phyloP scores from a whole-genome alignment of 352 stramenopile species.

The Phytophthora multivora region DNA sequence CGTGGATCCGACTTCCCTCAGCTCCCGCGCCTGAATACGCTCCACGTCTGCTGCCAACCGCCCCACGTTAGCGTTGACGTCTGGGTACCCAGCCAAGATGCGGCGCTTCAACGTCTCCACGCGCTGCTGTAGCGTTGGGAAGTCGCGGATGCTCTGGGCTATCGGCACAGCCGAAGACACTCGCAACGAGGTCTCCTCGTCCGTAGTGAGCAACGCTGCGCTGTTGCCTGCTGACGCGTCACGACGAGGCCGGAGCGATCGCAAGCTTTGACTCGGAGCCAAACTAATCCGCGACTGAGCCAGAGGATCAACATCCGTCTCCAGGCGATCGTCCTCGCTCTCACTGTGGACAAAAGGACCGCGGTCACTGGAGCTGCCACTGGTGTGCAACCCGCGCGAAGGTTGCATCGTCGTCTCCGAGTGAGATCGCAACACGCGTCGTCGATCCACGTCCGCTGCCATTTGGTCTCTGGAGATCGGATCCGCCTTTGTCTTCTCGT shows the following conservation, averaged over 20 bases:
- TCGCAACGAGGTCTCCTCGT: constrained; percentile 1
- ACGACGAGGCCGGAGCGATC: constrained; percentile 8
- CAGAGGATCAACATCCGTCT: constrained; percentile 3
- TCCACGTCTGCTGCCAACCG: constrained; percentile 48
- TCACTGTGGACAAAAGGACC: background rate
- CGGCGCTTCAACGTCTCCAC: constrained; percentile 60
- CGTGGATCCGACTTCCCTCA: constrained; percentile 44
- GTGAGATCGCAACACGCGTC: constrained; percentile 42
- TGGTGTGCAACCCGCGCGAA: background rate
- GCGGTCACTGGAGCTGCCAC: background rate
- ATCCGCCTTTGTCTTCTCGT: constrained; percentile 7
- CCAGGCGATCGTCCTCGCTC: constrained; percentile 3
- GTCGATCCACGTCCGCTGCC: constrained; percentile 12
- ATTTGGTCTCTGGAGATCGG: background rate
- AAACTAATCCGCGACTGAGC: constrained; percentile 16
- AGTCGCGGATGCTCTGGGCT: constrained; percentile 44
- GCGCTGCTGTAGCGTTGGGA: constrained; percentile 52
- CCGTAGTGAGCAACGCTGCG: background rate
- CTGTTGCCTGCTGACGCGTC: constrained; percentile 4
- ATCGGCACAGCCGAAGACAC: constrained; percentile 18
- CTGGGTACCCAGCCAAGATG: constrained; percentile 40
- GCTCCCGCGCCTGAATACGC: constrained; percentile 37
- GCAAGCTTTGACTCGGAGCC: constrained; percentile 1
- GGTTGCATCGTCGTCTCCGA: constrained; percentile 52
- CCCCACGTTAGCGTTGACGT: constrained; percentile 48